A percentile compares a stretch with the other conserved stretches of the same genome.
Evolutionary conservation across 805 yeast species (phyloP).

Genomic region (Candida caryicola): DNA sequence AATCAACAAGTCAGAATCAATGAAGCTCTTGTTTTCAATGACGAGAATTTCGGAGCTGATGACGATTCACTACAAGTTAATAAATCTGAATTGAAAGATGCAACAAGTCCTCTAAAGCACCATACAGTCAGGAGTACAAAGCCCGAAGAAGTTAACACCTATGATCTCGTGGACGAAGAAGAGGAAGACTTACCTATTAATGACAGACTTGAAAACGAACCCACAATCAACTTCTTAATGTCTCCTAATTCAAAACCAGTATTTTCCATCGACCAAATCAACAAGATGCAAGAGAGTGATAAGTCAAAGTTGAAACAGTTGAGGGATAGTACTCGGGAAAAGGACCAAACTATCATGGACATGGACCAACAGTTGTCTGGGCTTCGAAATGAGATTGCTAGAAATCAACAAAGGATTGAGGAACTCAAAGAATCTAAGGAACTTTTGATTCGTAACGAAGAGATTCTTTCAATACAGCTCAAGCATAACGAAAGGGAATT

Average conservation of each 20-base stretch:
- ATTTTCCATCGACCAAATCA: conserved; percentile 26
- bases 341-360: conserved; percentile 4
- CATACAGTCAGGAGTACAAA: background rate
- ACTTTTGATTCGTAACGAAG: conserved; percentile 7
- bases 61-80: conserved; percentile 4
- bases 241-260: conserved; percentile 34
- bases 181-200: conserved; percentile 2
- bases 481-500: conserved; percentile 27
- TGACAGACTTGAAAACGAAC: conserved; percentile 21
- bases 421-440: conserved; percentile 5
- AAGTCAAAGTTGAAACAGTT: conserved; percentile 6
- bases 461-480: conserved; percentile 20
- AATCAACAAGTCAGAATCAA: conserved; percentile 23
- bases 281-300: conserved; percentile 22
- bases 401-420: conserved; percentile 6
- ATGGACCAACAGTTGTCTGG: conserved; percentile 4
- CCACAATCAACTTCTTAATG: conserved; percentile 28
- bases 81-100: conserved; percentile 15
- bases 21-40: conserved; percentile 14
- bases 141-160: background rate
- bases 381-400: conserved; percentile 3
- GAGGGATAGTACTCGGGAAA: conserved; percentile 6
- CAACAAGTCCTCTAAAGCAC: conserved; percentile 26
- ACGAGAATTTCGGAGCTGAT: conserved; percentile 6
- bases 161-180: conserved; percentile 1